Evolutionary conservation across 768 basidiomycete genomes (phyloP), one percentile per base, ranked within the genome.

Genomic region (Leccinum ochraceum): DNA sequence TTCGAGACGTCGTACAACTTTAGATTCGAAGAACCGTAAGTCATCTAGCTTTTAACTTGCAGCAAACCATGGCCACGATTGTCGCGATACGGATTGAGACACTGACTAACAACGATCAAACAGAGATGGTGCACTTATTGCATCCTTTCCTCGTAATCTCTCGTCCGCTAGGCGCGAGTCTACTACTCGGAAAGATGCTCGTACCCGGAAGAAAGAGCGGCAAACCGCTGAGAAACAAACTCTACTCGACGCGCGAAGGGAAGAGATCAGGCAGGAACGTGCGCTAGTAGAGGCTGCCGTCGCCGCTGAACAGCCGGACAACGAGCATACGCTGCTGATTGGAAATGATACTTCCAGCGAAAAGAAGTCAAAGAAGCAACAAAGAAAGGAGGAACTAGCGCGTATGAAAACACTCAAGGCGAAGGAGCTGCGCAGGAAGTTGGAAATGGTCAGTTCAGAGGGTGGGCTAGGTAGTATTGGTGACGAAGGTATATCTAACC

Each of bases 1-100:
- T 99, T 98, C 65, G 97, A 99, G 77, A 86, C 85, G 22, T 91
- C 90, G 16, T 99, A 98, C 77, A 98, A 98, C 74, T 97, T 97
- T 78, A 87, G 97, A 56, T 99, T 94, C 72, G 96, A 99, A 73
- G 96, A 99, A 74, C 90, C 92, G 86, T 94, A 68, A 68, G 94
- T 86, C 17, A 6, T 28, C 36, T 64, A 20, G 1, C n/a, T 42
- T 20, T 57, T 10, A 39, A 17, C 3, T 39, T 9, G 17, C 3
- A 17, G 8, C 0, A 42, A 42, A n/a, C 8, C 7, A 16, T 39
- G 37, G 37, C 16, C 37, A 39, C 36, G 13, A 39, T 17, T 14
- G 30, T 32, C 10, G 39, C 3, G 34, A 37, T 10, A 11, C 17
- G 14, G 26, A 36, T 48, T 49, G 17, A 42, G 24, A 44, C 36